Percentiles rank a stretch among this genome's conserved stretches.
These are phyloP conservation scores for Antarctomyces pellizariae DNA, from an alignment of 495 filamentous ascomycete genomes.

Conservation along the genomic window DNA sequence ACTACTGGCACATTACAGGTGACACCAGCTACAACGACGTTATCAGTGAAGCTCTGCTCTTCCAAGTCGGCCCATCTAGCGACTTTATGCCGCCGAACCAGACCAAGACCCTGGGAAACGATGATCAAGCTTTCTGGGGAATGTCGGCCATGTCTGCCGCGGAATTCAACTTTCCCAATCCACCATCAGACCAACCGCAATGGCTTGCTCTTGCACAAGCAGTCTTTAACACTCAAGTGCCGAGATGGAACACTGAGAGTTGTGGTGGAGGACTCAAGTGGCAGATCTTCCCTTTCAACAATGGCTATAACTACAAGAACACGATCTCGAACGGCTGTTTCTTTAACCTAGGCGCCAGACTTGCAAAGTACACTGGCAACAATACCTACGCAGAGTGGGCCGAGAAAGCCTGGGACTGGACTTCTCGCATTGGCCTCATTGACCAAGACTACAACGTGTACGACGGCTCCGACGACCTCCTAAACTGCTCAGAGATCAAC, in stretches of 20 bases:
- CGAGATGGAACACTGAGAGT: conserved; percentile 35
- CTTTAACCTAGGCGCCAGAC: conserved; percentile 48
- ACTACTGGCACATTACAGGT: conserved; percentile 46
- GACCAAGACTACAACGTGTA: conserved; percentile 26
- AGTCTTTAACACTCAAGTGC: conserved; percentile 57
- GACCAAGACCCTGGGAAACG: conserved; percentile 37
- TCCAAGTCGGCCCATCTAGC: conserved; percentile 31
- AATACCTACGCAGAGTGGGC: conserved; percentile 49
- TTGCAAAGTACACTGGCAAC: conserved; percentile 50
- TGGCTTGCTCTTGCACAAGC: conserved; percentile 69
- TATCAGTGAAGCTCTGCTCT: conserved; percentile 26
- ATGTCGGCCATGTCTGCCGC: conserved; percentile 45
- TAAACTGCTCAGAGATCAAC: conserved; percentile 25
- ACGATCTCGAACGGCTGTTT: conserved; percentile 57
- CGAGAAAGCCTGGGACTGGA: conserved; percentile 45
- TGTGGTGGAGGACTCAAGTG: conserved; percentile 60
- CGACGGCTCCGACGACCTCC: conserved; percentile 27
- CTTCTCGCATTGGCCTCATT: conserved; percentile 23
- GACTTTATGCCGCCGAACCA: conserved; percentile 41
- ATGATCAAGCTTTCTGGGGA: conserved; percentile 47
- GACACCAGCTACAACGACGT: conserved; percentile 36
- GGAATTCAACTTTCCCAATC: conserved; percentile 37
- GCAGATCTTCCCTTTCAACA: conserved; percentile 58
- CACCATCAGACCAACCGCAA: conserved; percentile 29
- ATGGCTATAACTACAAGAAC: conserved; percentile 54